phyloP scores from a whole-genome alignment of 1,284 basidiomycete species.

The Phaffia rhodozyma region DNA sequence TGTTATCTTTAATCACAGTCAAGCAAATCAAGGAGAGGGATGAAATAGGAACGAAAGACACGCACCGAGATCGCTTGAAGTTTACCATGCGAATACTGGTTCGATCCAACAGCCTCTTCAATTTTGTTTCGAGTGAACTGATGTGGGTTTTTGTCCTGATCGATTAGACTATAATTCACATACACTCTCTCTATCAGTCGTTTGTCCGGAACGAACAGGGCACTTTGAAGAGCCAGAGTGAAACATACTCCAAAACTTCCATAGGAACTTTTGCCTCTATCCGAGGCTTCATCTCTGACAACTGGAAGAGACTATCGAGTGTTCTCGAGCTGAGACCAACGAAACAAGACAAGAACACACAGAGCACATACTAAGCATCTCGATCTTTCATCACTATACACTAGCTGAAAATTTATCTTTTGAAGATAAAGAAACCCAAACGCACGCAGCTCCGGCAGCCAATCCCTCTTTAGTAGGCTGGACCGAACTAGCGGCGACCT shows the following conservation, averaged over 20 bases:
- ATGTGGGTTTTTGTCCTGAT: slow-evolving; percentile 64
- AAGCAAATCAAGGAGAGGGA: neutral
- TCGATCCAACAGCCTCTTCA: slow-evolving; percentile 67
- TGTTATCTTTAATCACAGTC: neutral
- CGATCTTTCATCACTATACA: neutral
- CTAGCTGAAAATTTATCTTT: neutral
- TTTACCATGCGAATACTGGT: slow-evolving; percentile 81
- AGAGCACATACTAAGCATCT: neutral
- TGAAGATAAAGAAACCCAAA: neutral
- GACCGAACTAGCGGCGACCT: neutral
- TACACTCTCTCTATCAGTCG: neutral
- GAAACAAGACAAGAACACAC: neutral
- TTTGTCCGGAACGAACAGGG: neutral
- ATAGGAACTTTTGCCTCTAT: slow-evolving; percentile 4
- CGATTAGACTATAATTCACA: slow-evolving; percentile 34
- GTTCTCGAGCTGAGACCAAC: neutral
- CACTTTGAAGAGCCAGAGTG: neutral
- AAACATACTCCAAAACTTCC: slow-evolving; percentile 11
- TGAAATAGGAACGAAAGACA: slow-evolving; percentile 9
- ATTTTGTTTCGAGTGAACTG: slow-evolving; percentile 59
- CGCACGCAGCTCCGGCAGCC: slow-evolving; percentile 5
- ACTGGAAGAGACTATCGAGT: neutral
- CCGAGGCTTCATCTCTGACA: neutral
- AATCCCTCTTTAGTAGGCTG: neutral
- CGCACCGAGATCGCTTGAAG: slow-evolving; percentile 58